Evolutionary conservation across 768 basidiomycete species (phyloP).

Genomic region (Agaricus blazei): DNA sequence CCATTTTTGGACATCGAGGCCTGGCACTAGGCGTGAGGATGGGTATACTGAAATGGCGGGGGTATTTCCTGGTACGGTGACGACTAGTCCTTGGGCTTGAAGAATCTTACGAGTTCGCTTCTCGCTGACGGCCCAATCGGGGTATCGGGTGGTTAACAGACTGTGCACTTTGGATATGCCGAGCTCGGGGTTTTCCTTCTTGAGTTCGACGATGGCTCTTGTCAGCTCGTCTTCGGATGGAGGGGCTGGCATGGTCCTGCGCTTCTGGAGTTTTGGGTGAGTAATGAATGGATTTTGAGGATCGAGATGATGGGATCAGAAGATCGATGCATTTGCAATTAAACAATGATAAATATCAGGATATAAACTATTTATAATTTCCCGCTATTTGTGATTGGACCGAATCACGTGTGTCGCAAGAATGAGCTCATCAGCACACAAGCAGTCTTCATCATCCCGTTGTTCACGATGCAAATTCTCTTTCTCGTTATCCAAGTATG

Average conservation of each 20-base stretch:
- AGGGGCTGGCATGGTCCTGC: slow-evolving; percentile 17
- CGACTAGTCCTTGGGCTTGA: slow-evolving; percentile 50
- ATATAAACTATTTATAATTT: too few species aligned
- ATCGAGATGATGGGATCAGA: neutral
- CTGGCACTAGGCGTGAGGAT: slow-evolving; percentile 56
- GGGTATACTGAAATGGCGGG: slow-evolving; percentile 37
- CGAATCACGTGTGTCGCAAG: neutral
- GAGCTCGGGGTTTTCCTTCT: slow-evolving; percentile 51
- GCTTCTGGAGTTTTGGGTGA: neutral
- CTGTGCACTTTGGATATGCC: slow-evolving; percentile 72
- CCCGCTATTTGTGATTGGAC: neutral
- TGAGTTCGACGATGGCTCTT: slow-evolving; percentile 47
- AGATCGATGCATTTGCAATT: neutral
- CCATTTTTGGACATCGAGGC: slow-evolving; percentile 59
- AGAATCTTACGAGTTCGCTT: slow-evolving; percentile 74
- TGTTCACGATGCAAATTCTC: neutral
- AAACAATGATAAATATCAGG: neutral
- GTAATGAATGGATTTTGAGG: neutral
- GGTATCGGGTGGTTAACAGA: slow-evolving; percentile 50
- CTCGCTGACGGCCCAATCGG: slow-evolving; percentile 79
- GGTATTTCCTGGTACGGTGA: slow-evolving; percentile 16
- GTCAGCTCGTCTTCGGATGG: slow-evolving; percentile 65
- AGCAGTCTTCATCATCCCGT: neutral
- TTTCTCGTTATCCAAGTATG: slow-evolving; percentile 12
- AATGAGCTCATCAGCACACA: slow-evolving; percentile 8